These are phyloP conservation scores for Brasilioporus rufonigricans DNA, from an alignment of 768 basidiomycete species.

Conservation along the genomic window DNA sequence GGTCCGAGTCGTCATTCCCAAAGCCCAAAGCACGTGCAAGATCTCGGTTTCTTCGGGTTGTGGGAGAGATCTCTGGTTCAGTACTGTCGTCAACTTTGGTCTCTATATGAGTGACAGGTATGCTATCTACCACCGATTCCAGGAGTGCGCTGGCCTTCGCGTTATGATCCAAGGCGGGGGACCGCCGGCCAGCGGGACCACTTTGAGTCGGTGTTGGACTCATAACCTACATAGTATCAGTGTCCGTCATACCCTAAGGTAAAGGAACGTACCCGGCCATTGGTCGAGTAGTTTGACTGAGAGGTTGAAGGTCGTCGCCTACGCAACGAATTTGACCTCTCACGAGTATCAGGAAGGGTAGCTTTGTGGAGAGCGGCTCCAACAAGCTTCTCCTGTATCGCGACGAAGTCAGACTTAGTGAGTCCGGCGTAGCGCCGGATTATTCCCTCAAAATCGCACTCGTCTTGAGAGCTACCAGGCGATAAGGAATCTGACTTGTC, in stretches of 20 bases:
- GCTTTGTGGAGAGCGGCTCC: slow-evolving; percentile 57
- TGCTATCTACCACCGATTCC: slow-evolving; percentile 57
- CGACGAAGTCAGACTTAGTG: slow-evolving; percentile 63
- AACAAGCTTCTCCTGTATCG: slow-evolving; percentile 78
- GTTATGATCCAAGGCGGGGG: slow-evolving; percentile 45
- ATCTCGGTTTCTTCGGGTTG: slow-evolving; percentile 64
- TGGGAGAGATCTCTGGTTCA: slow-evolving; percentile 43
- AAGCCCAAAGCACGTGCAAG: slow-evolving; percentile 73
- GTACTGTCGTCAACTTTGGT: slow-evolving; percentile 24
- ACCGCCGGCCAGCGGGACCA: slow-evolving; percentile 28
- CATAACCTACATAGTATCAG: slow-evolving; percentile 42
- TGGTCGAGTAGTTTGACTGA: slow-evolving; percentile 71
- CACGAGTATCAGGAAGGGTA: slow-evolving; percentile 53
- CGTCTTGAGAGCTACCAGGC: slow-evolving; percentile 50
- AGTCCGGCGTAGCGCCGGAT: slow-evolving; percentile 66
- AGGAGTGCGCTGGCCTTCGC: slow-evolving; percentile 65
- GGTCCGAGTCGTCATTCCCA: slow-evolving; percentile 44
- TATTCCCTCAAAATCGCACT: slow-evolving; percentile 62
- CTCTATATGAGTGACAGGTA: slow-evolving; percentile 39
- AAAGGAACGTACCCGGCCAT: slow-evolving; percentile 42
- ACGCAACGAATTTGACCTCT: slow-evolving; percentile 68
- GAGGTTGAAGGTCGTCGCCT: slow-evolving; percentile 78
- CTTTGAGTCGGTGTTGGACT: slow-evolving; percentile 50
- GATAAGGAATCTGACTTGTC: slow-evolving; percentile 49
- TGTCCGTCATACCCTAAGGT: background rate